phyloP scores from a whole-genome alignment of 257 asterid genomes.

The Ligustrum vulgare region DNA sequence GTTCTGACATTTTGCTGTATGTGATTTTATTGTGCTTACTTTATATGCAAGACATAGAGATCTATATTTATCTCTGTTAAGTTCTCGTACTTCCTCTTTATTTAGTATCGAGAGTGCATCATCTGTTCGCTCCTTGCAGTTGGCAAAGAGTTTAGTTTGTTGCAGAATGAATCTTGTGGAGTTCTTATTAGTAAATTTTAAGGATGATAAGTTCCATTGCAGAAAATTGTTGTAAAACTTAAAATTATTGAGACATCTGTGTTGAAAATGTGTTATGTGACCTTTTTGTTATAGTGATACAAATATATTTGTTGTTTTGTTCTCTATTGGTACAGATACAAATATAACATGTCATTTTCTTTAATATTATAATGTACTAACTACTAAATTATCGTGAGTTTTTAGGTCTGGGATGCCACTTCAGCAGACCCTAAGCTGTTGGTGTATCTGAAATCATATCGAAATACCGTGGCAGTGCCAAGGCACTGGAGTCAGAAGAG shows the following conservation, averaged over 20 bases:
- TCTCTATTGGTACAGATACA: not conserved
- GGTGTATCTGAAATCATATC: conserved; percentile 83
- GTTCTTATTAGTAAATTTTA: no score
- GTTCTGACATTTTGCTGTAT: not conserved
- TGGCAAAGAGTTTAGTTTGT: not conserved
- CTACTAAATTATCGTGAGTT: conserved; percentile 15
- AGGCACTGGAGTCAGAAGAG: conserved; percentile 98
- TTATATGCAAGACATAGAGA: not conserved
- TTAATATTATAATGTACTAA: no score
- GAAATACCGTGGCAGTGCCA: conserved; percentile 95
- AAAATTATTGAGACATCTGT: not conserved
- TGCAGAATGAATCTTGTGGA: not conserved
- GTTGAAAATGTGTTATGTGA: not conserved
- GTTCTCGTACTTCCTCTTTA: not conserved
- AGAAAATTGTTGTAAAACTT: not conserved
- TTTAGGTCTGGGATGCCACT: conserved; percentile 98
- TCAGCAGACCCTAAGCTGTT: conserved; percentile 85
- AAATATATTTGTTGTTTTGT: no score
- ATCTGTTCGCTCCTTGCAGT: not conserved
- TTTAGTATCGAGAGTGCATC: not conserved
- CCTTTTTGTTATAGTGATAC: not conserved
- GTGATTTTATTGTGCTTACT: no score
- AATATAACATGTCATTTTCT: not conserved
- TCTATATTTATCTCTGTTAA: not conserved
- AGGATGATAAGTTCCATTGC: no score